Evolutionary conservation across 169 alveolate species (phyloP).

Genomic region (Perkinsus marinus): DNA sequence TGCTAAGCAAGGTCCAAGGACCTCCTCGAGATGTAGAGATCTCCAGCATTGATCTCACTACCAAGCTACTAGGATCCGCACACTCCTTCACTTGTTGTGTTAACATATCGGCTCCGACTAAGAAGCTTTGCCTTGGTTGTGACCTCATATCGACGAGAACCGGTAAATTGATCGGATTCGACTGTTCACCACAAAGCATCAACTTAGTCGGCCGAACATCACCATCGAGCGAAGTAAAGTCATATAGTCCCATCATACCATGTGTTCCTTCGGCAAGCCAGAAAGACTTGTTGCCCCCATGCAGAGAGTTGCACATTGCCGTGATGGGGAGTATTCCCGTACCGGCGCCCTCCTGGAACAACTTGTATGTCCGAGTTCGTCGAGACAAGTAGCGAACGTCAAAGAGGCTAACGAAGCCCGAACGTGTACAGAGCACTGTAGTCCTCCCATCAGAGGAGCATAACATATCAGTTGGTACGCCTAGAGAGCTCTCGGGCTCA

Average conservation of each 20-base stretch:
- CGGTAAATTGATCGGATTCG: neutral
- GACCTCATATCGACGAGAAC: neutral
- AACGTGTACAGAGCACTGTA: neutral
- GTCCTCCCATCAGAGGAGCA: neutral
- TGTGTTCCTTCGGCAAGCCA: neutral
- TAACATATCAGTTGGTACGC: neutral
- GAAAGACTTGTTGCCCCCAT: neutral
- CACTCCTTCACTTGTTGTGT: neutral
- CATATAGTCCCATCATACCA: neutral
- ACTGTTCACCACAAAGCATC: neutral
- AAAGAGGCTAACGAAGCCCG: neutral
- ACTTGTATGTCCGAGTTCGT: neutral
- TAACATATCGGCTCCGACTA: neutral
- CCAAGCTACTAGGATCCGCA: neutral
- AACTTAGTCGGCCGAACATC: neutral
- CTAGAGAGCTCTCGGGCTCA: neutral
- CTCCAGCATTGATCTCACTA: neutral
- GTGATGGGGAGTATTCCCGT: neutral
- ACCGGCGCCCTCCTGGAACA: neutral
- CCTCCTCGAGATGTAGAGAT: neutral
- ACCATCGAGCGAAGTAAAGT: neutral
- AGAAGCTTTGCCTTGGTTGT: neutral
- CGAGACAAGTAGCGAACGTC: neutral
- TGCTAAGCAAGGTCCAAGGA: neutral
- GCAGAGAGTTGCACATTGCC: neutral